Base-by-base conservation (phyloP, 768 basidiomycete genomes). In the Sistotremastrum suecicum region DNA sequence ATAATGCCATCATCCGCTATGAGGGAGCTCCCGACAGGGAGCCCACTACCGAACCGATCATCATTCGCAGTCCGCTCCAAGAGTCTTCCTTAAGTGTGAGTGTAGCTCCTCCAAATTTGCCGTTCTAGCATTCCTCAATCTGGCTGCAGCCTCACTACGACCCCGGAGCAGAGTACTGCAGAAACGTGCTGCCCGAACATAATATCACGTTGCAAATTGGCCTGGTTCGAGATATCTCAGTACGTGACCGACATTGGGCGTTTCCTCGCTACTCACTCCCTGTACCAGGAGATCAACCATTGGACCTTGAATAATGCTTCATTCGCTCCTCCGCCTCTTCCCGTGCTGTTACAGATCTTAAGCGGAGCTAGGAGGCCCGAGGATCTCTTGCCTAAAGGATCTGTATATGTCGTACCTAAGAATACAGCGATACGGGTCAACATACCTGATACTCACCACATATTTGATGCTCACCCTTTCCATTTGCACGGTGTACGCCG, bases 1-100 rank as follows among this genome's bases (percentile, higher is more conserved):
- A 71, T 54, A 63, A 63, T 40, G 76, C 73, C 3, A 74, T 78
- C 46, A 54, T 78, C 35, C 65, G 71, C 43, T 78, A 78, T 46
- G 53, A 33, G 1, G 70, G 68, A n/a, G 76, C 75, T 7, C 50
- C 60, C 0, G 46, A 42, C n/a, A 48, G 51, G 7, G 74, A 77
- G 34, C 76, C 76, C 3, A 62, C 60, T 1, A 66, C 67, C 5
- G 11, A 40, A 37, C 46, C 34, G 6, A 46, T 46, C 8, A 11
- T 34, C 10, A 42, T 37, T 28, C 28, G 36, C 34, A 48, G 34
- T 37, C 51, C 51, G 30, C 59, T 69, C 12, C 50, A 55, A n/a
- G 68, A 72, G 52, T 53, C 37, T 28, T 34, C 35, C 5, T 37
- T 46, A 5, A 29, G 32, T 20, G 20, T 20, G 20, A 20, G 20